Conservation (phyloP, 352 stramenopile genomes). For the Globisporangium takayamanum region DNA sequence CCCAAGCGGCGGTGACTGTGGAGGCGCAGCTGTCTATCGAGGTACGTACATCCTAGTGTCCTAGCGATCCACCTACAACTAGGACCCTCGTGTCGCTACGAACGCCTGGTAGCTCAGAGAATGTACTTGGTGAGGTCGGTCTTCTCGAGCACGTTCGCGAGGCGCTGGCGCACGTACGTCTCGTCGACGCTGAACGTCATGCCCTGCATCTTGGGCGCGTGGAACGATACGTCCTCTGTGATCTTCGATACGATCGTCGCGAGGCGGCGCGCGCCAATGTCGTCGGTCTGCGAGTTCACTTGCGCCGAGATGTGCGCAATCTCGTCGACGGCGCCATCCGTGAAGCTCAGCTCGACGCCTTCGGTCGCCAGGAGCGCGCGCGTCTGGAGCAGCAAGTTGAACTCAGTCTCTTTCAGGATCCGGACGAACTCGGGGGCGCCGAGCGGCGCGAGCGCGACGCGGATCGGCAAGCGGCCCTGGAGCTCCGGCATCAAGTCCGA, state of each 20-base stretch:
- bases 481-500: slow-evolving; percentile 97
- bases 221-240: slow-evolving; percentile 97
- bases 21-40: background rate
- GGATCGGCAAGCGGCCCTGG: slow-evolving; percentile 97
- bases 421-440: slow-evolving; percentile 97
- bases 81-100: no score
- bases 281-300: slow-evolving; percentile 95
- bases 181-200: slow-evolving; percentile 89
- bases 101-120: slow-evolving; percentile 55
- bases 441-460: slow-evolving; percentile 95
- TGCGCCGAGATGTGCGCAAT: slow-evolving; percentile 93
- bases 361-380: slow-evolving; percentile 95
- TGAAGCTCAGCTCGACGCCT: slow-evolving; percentile 92
- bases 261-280: slow-evolving; percentile 96
- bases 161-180: slow-evolving; percentile 88
- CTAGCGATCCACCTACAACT: no score
- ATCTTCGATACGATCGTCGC: slow-evolving; percentile 97
- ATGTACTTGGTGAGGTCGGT: slow-evolving; percentile 97
- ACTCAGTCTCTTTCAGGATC: slow-evolving; percentile 95
- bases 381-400: slow-evolving; percentile 96
- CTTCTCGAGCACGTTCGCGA: slow-evolving; percentile 91
- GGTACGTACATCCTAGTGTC: background rate
- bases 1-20: slow-evolving; percentile 19
- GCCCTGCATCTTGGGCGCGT: slow-evolving; percentile 88
- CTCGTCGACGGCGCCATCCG: slow-evolving; percentile 94